Percentiles rank a stretch among this genome's conserved stretches.
Evolutionary conservation across 495 filamentous ascomycete genomes (phyloP).

Genomic region (Xanthoparmelia taractica): DNA sequence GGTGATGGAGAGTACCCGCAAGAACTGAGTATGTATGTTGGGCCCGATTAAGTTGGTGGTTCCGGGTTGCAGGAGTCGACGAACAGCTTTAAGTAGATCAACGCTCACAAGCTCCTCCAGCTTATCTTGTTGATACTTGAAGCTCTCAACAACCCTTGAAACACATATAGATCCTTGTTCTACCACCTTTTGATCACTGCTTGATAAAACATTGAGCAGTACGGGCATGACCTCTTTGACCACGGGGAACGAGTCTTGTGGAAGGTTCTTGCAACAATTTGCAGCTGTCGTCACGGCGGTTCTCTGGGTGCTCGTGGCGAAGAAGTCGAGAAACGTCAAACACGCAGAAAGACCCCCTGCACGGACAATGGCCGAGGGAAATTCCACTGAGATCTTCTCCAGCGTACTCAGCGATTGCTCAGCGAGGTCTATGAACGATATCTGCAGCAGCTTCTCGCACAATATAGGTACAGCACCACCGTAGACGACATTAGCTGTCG

Average conservation of each 20-base stretch:
- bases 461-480: constrained; percentile 90
- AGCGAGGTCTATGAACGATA: constrained; percentile 91
- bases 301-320: constrained; percentile 91
- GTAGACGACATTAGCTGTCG: constrained; percentile 92
- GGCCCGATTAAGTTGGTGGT: constrained; percentile 93
- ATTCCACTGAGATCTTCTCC: constrained; percentile 96
- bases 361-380: constrained; percentile 89
- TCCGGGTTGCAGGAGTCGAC: constrained; percentile 86
- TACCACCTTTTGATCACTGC: constrained; percentile 92
- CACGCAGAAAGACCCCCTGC: constrained; percentile 94
- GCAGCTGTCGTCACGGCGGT: constrained; percentile 95
- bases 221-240: constrained; percentile 94
- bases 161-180: constrained; percentile 96
- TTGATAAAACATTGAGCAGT: constrained; percentile 77
- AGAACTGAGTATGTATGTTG: constrained; percentile 94
- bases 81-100: constrained; percentile 75
- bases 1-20: constrained; percentile 79
- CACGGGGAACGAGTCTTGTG: constrained; percentile 82
- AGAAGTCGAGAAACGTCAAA: constrained; percentile 91
- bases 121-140: constrained; percentile 75
- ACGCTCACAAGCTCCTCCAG: constrained; percentile 86
- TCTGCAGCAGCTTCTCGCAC: constrained; percentile 89
- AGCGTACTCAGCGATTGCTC: constrained; percentile 95
- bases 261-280: constrained; percentile 94
- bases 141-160: constrained; percentile 94